Percentiles rank a stretch among this genome's conserved stretches.
Evolutionary conservation across 1,284 basidiomycete genomes (phyloP).

Genomic region (Apiotrichum domesticum): DNA sequence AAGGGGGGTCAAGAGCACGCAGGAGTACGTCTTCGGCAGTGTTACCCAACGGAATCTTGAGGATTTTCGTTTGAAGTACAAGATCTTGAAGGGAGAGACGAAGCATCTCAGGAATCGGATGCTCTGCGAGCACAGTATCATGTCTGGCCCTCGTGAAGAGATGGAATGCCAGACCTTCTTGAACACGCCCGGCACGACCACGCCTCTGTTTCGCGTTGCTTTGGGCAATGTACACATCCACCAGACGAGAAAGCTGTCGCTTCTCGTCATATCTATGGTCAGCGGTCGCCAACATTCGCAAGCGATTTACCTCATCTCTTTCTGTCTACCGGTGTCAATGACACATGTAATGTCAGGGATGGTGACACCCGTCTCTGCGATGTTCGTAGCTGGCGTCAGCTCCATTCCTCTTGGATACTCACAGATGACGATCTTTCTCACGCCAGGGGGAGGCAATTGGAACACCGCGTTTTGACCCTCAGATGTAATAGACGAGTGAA

Average conservation of each 20-base stretch:
- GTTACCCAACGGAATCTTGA: slow-evolving; percentile 79
- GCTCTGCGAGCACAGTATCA: slow-evolving; percentile 74
- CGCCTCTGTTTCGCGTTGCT: slow-evolving; percentile 91
- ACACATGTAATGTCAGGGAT: slow-evolving; percentile 98
- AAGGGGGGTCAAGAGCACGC: slow-evolving; percentile 84
- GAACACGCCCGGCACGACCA: slow-evolving; percentile 88
- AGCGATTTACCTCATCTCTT: slow-evolving; percentile 66
- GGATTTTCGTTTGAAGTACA: slow-evolving; percentile 92
- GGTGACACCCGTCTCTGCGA: slow-evolving; percentile 87
- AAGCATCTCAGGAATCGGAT: slow-evolving; percentile 93
- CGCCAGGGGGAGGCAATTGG: slow-evolving; percentile 69
- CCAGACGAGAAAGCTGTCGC: slow-evolving; percentile 84
- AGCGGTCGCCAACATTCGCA: not conserved
- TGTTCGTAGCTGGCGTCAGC: slow-evolving; percentile 57
- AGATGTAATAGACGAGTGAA: slow-evolving; percentile 89
- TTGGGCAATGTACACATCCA: slow-evolving; percentile 86
- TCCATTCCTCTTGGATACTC: slow-evolving; percentile 17
- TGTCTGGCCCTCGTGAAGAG: slow-evolving; percentile 86
- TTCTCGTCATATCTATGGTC: slow-evolving; percentile 87
- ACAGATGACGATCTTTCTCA: slow-evolving; percentile 87
- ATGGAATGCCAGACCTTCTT: slow-evolving; percentile 87
- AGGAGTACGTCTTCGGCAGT: slow-evolving; percentile 87
- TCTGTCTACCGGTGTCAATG: slow-evolving; percentile 90
- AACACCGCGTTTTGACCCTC: slow-evolving; percentile 90
- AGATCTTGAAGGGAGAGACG: slow-evolving; percentile 90